Evolutionary conservation across 306 rosid species (phyloP).

Genomic region (Prunus davidiana): DNA sequence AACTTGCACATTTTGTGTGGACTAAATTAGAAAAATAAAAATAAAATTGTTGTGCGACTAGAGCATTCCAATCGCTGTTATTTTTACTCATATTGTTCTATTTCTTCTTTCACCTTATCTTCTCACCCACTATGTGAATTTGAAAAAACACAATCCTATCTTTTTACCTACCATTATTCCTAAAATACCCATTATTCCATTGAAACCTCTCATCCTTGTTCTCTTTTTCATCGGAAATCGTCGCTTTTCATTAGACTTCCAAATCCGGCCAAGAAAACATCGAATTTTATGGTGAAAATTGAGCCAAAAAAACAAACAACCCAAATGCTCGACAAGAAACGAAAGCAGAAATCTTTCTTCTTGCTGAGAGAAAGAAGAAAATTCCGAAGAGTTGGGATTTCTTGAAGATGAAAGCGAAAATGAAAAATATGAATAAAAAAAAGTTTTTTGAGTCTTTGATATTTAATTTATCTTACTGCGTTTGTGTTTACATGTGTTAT

Average conservation of each 20-base stretch:
- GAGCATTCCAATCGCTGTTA: neutral
- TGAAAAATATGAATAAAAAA: slow-evolving; percentile 4
- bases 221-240: slow-evolving; percentile 2
- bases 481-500: neutral
- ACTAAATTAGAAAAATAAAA: neutral
- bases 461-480: neutral
- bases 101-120: too few relatives aligned
- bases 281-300: slow-evolving; percentile 3
- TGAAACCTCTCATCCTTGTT: slow-evolving; percentile 43
- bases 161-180: too few relatives aligned
- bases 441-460: neutral
- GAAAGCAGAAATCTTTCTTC: neutral
- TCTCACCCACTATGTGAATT: too few relatives aligned
- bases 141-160: too few relatives aligned
- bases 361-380: neutral
- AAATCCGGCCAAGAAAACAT: slow-evolving; percentile 3
- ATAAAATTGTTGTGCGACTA: neutral
- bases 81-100: too few relatives aligned
- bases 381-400: neutral
- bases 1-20: neutral
- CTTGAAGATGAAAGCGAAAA: neutral
- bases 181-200: slow-evolving; percentile 4
- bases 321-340: neutral
- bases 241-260: neutral
- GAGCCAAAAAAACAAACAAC: neutral